Conservation (phyloP, 345 rosid genomes). For the Eutrema japonicum region DNA sequence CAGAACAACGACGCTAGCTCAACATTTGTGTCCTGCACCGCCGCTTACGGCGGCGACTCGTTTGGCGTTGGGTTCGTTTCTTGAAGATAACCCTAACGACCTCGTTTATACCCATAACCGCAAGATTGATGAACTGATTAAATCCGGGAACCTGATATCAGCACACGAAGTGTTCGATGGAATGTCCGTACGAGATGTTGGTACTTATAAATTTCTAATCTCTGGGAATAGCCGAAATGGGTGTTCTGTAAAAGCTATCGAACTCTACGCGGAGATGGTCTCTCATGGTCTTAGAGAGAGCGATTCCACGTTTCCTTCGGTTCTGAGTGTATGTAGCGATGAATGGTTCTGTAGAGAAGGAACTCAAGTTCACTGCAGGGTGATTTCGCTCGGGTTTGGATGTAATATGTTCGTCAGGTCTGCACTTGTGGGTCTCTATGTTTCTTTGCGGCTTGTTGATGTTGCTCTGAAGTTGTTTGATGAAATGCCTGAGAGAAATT, state of each 20-base stretch:
- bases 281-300: slow-evolving; percentile 62
- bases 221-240: slow-evolving; percentile 61
- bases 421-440: slow-evolving; percentile 64
- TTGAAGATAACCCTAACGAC: slow-evolving; percentile 40
- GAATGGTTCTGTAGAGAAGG: slow-evolving; percentile 56
- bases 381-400: slow-evolving; percentile 57
- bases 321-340: slow-evolving; percentile 60
- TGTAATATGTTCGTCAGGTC: slow-evolving; percentile 61
- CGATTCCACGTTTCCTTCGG: slow-evolving; percentile 67
- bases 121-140: slow-evolving; percentile 47
- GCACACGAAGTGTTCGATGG: slow-evolving; percentile 61
- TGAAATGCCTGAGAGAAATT: slow-evolving; percentile 66
- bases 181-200: slow-evolving; percentile 62
- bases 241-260: slow-evolving; percentile 44
- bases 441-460: slow-evolving; percentile 50
- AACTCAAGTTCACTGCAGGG: slow-evolving; percentile 73
- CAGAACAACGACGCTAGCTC: slow-evolving; percentile 44
- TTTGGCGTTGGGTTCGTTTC: slow-evolving; percentile 42
- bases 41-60: slow-evolving; percentile 21
- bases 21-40: slow-evolving; percentile 25
- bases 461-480: slow-evolving; percentile 59
- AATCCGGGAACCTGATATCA: slow-evolving; percentile 48
- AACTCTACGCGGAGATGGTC: slow-evolving; percentile 59
- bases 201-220: slow-evolving; percentile 67
- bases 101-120: slow-evolving; percentile 51